phyloP scores from a whole-genome alignment of 371 early-diverging fungal genomes.

The Apophysomyces elegans region DNA sequence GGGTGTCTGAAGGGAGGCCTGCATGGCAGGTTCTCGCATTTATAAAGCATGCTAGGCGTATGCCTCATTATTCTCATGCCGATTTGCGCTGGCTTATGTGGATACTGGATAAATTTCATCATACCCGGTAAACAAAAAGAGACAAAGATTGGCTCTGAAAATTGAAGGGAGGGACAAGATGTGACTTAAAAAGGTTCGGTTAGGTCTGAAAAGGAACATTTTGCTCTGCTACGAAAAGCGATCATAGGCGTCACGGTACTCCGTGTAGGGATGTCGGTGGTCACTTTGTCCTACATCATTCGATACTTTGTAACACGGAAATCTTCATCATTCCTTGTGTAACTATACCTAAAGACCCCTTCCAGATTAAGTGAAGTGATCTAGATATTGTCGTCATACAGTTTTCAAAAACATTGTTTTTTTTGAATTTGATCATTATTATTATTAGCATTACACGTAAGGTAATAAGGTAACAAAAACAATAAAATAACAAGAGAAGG shows the following conservation, averaged over 20 bases:
- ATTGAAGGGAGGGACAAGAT: not conserved
- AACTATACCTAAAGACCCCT: not conserved
- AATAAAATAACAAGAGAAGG: not conserved
- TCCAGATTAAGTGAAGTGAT: not conserved
- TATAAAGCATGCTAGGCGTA: slow-evolving; percentile 1
- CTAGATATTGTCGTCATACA: not conserved
- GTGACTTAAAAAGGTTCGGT: not conserved
- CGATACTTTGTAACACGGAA: slow-evolving; percentile 6
- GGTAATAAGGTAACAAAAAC: not conserved
- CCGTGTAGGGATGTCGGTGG: slow-evolving; percentile 4
- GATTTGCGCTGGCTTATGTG: not conserved
- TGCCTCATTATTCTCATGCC: not conserved
- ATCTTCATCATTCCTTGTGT: not conserved
- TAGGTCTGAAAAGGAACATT: slow-evolving; percentile 9
- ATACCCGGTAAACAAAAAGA: not conserved
- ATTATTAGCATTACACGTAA: slow-evolving; percentile 4
- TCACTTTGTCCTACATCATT: slow-evolving; percentile 1
- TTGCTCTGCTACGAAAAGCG: slow-evolving; percentile 2
- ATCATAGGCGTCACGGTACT: not conserved
- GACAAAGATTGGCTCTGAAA: not conserved
- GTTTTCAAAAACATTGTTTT: not conserved
- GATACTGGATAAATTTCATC: not conserved
- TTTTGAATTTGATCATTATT: not conserved
- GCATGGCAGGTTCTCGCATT: slow-evolving; percentile 21
- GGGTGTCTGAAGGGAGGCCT: slow-evolving; percentile 35